These are phyloP conservation scores for Stemphylium lycopersici DNA, from an alignment of 2,329 filamentous ascomycete genomes.

Conservation along the genomic window DNA sequence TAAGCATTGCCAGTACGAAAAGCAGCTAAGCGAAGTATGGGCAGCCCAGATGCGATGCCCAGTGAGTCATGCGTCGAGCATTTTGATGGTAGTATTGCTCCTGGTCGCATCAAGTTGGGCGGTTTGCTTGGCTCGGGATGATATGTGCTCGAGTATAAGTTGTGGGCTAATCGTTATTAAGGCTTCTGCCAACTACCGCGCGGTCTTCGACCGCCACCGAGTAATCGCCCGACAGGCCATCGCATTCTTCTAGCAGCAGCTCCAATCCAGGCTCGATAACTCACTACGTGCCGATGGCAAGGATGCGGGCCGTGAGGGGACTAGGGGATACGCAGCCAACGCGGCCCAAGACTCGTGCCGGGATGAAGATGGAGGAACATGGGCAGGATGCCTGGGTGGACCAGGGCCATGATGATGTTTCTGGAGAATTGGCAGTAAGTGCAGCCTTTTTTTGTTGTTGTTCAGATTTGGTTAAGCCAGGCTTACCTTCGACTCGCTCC, in stretches of 20 bases:
- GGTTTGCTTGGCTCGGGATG: neutral
- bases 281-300: conserved; percentile 11
- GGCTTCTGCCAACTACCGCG: too few species aligned
- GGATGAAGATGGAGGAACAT: neutral
- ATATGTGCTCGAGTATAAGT: neutral
- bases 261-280: neutral
- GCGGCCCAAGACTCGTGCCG: neutral
- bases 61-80: neutral
- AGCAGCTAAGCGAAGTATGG: conserved; percentile 20
- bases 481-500: conserved; percentile 15
- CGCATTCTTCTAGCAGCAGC: conserved; percentile 9
- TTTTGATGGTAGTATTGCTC: neutral
- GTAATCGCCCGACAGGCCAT: neutral
- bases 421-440: conserved; percentile 5
- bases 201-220: neutral
- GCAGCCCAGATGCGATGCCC: conserved; percentile 3
- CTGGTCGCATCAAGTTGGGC: neutral
- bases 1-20: conserved; percentile 19
- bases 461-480: conserved; percentile 23
- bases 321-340: neutral
- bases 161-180: neutral
- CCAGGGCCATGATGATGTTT: neutral
- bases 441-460: neutral
- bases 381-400: conserved; percentile 11
- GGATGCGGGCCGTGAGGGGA: conserved; percentile 1